Base-by-base conservation (phyloP, 2,329 filamentous ascomycete genomes). In the Penicillium sp. region DNA sequence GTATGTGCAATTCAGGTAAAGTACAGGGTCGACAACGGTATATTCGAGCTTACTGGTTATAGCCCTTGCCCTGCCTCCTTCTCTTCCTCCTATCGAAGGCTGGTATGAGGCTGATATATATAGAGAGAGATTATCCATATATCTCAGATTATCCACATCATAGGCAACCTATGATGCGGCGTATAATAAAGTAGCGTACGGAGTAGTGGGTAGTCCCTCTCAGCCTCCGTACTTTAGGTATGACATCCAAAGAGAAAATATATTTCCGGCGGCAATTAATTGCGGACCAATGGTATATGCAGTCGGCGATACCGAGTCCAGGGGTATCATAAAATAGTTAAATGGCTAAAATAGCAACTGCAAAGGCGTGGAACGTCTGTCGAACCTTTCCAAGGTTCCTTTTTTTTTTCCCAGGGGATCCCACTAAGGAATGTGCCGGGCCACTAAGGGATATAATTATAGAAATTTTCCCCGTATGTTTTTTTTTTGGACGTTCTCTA, bases 351-450 rank as follows among this genome's bases (percentile, higher is more conserved):
- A 47, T 47, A 42, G 36, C 6, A 35, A 49, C 47, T 44, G 53
- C 47, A 56, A 29, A 50, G 49, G 48, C 48, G 48, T 56, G 54
- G 54, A 56, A 56, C 53, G 31, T 29, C 48, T 38, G 17, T 38
- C 53, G 53, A 55, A 50, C 38, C 45, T 50, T 55, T 55, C 45
- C 53, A 42, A 41, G 21, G 53, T 50, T 50, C 21, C 38, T 33
- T 31, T 43, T 43, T 43, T 43, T 31, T 29, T 25, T 44, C 25
- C 17, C 49, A 43, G 36, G 43, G 36, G 53, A 45, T 36, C 50
- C 29, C 38, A 53, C 50, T 53, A 53, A 53, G 33, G 45, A 50
- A 55, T 55, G 53, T 50, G 29, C 53, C 53, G 53, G 50, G 39
- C 50, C 50, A 53, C 50, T 47, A 53, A 35, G 41, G 4, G 39